Percentiles rank a stretch among this genome's conserved stretches.
phyloP scores from a whole-genome alignment of 176 grass and related monocot genomes.

The Oryza officinalis region DNA sequence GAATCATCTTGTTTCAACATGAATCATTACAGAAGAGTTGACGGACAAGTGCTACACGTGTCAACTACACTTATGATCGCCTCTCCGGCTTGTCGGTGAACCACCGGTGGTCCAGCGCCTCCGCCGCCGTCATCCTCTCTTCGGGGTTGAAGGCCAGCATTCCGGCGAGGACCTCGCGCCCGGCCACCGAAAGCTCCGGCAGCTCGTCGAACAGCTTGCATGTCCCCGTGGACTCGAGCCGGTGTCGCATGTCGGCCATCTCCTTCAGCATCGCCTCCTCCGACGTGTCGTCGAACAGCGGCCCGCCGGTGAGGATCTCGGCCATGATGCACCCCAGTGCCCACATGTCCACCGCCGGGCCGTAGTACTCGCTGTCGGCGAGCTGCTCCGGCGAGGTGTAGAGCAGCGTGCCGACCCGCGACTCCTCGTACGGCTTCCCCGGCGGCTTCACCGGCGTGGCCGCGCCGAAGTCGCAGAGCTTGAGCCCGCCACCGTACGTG shows the following conservation, averaged over 20 bases:
- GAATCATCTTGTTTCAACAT: too few species aligned
- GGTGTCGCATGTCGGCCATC: neutral
- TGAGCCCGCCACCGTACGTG: neutral
- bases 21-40: too few species aligned
- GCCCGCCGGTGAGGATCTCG: neutral
- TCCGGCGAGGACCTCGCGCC: neutral
- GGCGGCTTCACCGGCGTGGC: neutral
- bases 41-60: too few species aligned
- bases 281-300: neutral
- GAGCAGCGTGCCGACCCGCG: neutral
- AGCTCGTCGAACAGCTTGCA: neutral
- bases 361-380: neutral
- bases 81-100: neutral
- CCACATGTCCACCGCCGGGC: neutral
- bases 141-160: conserved; percentile 2
- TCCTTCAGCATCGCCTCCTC: neutral
- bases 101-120: conserved; percentile 19
- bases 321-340: neutral
- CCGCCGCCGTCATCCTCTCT: neutral
- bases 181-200: conserved; percentile 2
- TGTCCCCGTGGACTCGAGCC: neutral
- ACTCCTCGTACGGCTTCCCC: neutral
- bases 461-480: conserved; percentile 37
- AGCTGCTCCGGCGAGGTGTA: conserved; percentile 7
- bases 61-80: too few species aligned